Percentiles rank a stretch among this genome's conserved stretches.
These are phyloP conservation scores for Lizonia empirigonia DNA, from an alignment of 2,329 filamentous ascomycete genomes.

Conservation along the genomic window DNA sequence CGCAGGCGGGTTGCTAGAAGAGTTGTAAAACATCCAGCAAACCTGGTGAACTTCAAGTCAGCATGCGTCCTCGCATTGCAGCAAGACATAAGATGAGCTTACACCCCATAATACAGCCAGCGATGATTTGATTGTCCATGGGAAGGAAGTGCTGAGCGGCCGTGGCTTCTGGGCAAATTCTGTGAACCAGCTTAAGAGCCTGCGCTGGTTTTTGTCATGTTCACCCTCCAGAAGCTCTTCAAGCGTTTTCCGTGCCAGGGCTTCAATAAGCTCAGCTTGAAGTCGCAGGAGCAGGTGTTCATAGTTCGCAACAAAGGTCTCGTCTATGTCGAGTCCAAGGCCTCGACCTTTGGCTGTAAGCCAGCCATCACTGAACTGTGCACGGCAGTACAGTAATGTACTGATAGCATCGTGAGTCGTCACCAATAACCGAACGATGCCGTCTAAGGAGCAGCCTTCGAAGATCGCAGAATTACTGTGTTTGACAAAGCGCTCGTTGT, in stretches of 20 bases:
- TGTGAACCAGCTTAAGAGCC: conserved; percentile 47
- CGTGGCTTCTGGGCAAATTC: conserved; percentile 50
- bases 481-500: conserved; percentile 45
- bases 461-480: conserved; percentile 38
- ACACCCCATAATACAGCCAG: conserved; percentile 53
- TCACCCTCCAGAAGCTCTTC: conserved; percentile 36
- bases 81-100: not conserved
- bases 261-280: conserved; percentile 43
- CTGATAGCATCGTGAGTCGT: conserved; percentile 42
- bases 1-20: conserved; percentile 8
- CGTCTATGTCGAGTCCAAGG: conserved; percentile 40
- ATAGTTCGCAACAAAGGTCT: conserved; percentile 51
- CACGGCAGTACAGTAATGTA: conserved; percentile 33
- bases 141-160: conserved; percentile 48
- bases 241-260: conserved; percentile 34
- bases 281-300: conserved; percentile 51
- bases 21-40: conserved; percentile 50
- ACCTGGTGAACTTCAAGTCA: conserved; percentile 22
- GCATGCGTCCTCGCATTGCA: not conserved
- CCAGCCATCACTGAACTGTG: conserved; percentile 39
- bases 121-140: conserved; percentile 53
- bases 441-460: conserved; percentile 36
- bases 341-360: conserved; percentile 39
- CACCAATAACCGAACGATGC: conserved; percentile 36
- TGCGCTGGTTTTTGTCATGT: conserved; percentile 42